These are phyloP conservation scores for Solanum hybrid DNA, from an alignment of 305 asterid genomes.

Conservation along the genomic window DNA sequence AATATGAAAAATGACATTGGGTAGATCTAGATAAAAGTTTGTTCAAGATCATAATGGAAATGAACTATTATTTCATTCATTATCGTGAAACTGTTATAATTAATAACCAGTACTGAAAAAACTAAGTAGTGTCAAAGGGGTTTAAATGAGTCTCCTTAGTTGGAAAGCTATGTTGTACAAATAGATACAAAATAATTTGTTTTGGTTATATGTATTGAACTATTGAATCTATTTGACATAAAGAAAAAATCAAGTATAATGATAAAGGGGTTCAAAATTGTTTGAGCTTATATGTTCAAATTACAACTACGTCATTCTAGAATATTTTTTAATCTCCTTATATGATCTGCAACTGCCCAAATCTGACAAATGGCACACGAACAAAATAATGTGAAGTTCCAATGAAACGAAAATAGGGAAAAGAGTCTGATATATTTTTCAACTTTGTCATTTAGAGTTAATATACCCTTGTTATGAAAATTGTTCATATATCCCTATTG, in stretches of 20 bases:
- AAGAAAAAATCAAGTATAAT: neutral
- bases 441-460: neutral
- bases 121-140: neutral
- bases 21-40: neutral
- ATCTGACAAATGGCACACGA: no score
- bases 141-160: neutral
- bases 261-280: neutral
- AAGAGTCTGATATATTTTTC: neutral
- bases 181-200: neutral
- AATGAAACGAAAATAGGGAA: no score
- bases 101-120: neutral
- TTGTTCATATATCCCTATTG: neutral
- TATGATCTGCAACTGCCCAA: no score
- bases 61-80: fast-evolving
- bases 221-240: neutral
- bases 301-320: neutral
- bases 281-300: neutral
- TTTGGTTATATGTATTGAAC: neutral
- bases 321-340: neutral
- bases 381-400: no score
- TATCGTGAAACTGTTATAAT: neutral
- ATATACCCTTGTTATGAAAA: no score
- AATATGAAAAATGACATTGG: neutral
- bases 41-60: neutral
- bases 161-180: neutral